A percentile compares a stretch with the other conserved stretches of the same genome.
phyloP scores from a whole-genome alignment of 257 asterid genomes.

The Salvia hispanica region DNA sequence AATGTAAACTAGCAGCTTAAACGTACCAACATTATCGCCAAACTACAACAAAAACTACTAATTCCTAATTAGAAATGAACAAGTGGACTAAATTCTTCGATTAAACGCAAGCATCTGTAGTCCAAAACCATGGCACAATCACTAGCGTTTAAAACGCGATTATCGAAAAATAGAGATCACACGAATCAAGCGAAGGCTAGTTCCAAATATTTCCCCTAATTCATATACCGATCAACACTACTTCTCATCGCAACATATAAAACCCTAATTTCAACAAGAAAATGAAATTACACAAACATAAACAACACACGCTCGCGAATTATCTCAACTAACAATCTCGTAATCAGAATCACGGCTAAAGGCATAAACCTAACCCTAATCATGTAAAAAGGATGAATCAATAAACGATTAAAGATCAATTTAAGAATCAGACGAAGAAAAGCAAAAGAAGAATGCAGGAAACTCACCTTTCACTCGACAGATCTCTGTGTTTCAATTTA shows the following conservation, averaged over 20 bases:
- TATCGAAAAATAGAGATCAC: too few relatives aligned
- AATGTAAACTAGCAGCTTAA: too few relatives aligned
- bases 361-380: slow-evolving; percentile 6
- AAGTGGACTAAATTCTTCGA: too few relatives aligned
- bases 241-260: not conserved
- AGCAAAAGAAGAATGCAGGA: not conserved
- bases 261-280: not conserved
- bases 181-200: not conserved
- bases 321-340: not conserved
- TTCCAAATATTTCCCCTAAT: too few relatives aligned
- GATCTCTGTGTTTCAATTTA: not conserved
- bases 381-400: not conserved
- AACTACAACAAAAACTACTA: too few relatives aligned
- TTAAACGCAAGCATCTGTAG: too few relatives aligned
- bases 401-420: not conserved
- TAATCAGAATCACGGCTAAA: not conserved
- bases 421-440: not conserved
- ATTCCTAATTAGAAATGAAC: too few relatives aligned
- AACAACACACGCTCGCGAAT: not conserved
- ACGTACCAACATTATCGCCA: too few relatives aligned
- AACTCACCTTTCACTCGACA: slow-evolving; percentile 33
- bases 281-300: not conserved
- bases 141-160: too few relatives aligned
- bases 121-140: too few relatives aligned
- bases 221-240: too few relatives aligned